A percentile compares a stretch with the other conserved stretches of the same genome.
Evolutionary conservation across 177 flowering plant species (phyloP).

Genomic region (Tripterygium wilfordii): DNA sequence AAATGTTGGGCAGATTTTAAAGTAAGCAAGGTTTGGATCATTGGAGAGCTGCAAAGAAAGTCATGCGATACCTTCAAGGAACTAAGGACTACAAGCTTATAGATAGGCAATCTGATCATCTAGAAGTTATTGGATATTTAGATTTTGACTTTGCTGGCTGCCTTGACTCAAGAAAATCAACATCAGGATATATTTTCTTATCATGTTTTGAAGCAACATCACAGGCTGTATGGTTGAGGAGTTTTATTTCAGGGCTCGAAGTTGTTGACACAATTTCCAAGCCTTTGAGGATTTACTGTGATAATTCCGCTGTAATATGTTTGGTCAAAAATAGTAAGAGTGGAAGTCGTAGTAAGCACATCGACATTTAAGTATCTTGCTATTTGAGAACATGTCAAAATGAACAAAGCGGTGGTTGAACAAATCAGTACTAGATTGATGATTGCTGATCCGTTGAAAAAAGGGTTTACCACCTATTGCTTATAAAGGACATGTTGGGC

Average conservation of each 20-base stretch:
- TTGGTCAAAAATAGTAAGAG: background rate
- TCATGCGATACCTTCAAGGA: background rate
- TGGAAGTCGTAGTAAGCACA: constrained; percentile 3
- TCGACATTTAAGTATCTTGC: constrained; percentile 5
- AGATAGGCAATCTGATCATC: background rate
- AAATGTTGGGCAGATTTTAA: background rate
- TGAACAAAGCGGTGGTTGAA: background rate
- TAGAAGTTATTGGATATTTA: background rate
- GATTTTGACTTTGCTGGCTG: background rate
- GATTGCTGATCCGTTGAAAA: background rate
- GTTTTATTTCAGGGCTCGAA: background rate
- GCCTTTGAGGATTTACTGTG: background rate
- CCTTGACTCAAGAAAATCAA: background rate
- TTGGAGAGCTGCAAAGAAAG: background rate
- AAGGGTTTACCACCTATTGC: background rate
- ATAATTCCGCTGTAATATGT: background rate
- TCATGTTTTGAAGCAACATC: background rate
- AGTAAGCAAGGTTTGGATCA: background rate
- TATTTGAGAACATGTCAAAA: constrained; percentile 6
- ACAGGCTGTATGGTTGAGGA: background rate
- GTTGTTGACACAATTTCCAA: too few relatives aligned
- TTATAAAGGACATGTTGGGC: background rate
- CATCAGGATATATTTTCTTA: background rate
- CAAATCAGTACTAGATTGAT: constrained; percentile 1
- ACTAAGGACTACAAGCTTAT: background rate